Conservation (phyloP, 1,139 yeast species). For the Kodamaea ohmeri region DNA sequence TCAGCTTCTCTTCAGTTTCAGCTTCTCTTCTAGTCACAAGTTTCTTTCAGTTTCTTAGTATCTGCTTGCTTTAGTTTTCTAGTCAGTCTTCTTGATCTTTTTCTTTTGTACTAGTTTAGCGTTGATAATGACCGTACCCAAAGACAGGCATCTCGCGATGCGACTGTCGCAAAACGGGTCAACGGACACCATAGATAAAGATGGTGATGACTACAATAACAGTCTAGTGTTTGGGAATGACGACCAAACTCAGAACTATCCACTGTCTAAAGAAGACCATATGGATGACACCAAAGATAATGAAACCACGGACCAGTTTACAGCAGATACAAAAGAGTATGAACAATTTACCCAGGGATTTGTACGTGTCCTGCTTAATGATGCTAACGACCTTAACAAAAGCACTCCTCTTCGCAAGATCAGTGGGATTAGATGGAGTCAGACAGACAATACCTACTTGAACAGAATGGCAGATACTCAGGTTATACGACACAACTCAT, state of each 20-base stretch:
- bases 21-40: no score
- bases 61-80: no score
- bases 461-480: constrained; percentile 5
- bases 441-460: constrained; percentile 3
- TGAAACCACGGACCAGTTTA: background rate
- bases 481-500: constrained; percentile 5
- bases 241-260: background rate
- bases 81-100: no score
- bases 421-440: constrained; percentile 1
- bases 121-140: background rate
- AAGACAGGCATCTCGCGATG: background rate
- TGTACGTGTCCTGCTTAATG: background rate
- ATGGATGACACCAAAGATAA: background rate
- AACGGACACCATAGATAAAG: background rate
- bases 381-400: background rate
- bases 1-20: no score
- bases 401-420: background rate
- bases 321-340: background rate
- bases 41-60: no score
- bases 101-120: no score
- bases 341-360: background rate
- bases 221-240: constrained; percentile 27
- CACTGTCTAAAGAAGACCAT: background rate
- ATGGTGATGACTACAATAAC: constrained; percentile 12
- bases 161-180: constrained; percentile 1